Evolutionary conservation across 495 filamentous ascomycete species (phyloP).

Genomic region (Aspergillus mulundensis): DNA sequence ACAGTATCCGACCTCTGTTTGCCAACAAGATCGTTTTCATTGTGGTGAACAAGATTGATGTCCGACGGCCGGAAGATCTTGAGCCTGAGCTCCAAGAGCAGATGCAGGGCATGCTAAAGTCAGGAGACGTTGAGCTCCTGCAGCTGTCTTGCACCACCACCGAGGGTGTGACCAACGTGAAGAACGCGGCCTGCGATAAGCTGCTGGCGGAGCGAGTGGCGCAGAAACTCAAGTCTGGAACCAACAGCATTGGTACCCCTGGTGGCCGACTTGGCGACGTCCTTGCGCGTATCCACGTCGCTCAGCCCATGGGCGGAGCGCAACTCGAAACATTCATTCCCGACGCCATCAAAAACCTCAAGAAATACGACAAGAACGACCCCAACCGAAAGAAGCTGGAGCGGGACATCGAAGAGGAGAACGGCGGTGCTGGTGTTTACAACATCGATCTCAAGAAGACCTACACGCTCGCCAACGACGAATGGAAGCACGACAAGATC

Average conservation of each 20-base stretch:
- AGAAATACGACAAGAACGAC: constrained; percentile 87
- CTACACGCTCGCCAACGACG: constrained; percentile 75
- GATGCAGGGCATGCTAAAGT: constrained; percentile 74
- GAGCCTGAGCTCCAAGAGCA: constrained; percentile 74
- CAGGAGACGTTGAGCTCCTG: constrained; percentile 84
- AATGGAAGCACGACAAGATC: constrained; percentile 95
- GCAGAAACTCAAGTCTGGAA: constrained; percentile 90
- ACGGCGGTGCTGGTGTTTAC: constrained; percentile 93
- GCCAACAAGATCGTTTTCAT: constrained; percentile 96
- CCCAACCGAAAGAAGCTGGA: constrained; percentile 73
- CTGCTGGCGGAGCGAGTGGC: constrained; percentile 88
- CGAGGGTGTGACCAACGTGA: constrained; percentile 89
- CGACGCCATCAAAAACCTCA: constrained; percentile 70
- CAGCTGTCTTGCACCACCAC: constrained; percentile 91
- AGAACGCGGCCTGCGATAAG: constrained; percentile 90
- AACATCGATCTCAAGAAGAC: constrained; percentile 85
- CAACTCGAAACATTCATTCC: constrained; percentile 82
- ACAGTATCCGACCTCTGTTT: constrained; percentile 93
- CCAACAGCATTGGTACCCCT: constrained; percentile 64
- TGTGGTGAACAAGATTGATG: constrained; percentile 97
- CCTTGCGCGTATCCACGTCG: constrained; percentile 90
- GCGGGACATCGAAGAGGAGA: constrained; percentile 85
- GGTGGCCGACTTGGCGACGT: constrained; percentile 82
- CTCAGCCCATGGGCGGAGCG: constrained; percentile 78
- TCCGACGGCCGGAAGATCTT: constrained; percentile 81